Percentiles rank a stretch among this genome's conserved stretches.
Evolutionary conservation across 768 basidiomycete species (phyloP).

Genomic region (Cystofilobasidium macerans): DNA sequence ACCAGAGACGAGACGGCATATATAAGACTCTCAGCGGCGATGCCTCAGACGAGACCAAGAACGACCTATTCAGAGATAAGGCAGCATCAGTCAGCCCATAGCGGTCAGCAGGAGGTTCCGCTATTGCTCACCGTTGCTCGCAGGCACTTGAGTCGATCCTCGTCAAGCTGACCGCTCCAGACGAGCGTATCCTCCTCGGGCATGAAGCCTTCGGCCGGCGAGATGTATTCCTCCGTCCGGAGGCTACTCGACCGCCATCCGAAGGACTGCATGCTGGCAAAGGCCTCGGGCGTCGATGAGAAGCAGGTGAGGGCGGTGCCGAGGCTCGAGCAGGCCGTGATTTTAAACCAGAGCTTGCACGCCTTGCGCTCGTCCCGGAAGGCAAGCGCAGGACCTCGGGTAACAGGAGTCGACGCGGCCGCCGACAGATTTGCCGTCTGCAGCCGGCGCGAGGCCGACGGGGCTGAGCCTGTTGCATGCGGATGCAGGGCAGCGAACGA

Average conservation of each 20-base stretch:
- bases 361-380: constrained; percentile 42
- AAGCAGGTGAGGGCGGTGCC: constrained; percentile 75
- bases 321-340: constrained; percentile 67
- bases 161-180: constrained; percentile 41
- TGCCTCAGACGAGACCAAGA: constrained; percentile 13
- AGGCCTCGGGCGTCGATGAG: constrained; percentile 72
- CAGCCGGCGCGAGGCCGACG: constrained; percentile 20
- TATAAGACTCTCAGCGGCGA: too few species aligned
- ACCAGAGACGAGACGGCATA: too few species aligned
- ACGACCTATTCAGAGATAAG: constrained; percentile 5
- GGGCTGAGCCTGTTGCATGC: too few species aligned
- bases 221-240: constrained; percentile 39
- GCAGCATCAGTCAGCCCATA: neutral
- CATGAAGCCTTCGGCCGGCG: neutral
- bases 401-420: too few species aligned
- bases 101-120: neutral
- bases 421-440: too few species aligned
- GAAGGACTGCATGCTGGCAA: constrained; percentile 79
- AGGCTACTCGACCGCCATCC: constrained; percentile 71
- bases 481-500: constrained; percentile 9
- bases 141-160: constrained; percentile 49
- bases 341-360: constrained; percentile 69
- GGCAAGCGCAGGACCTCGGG: neutral
- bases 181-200: constrained; percentile 28
- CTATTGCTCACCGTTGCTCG: constrained; percentile 52